phyloP scores from a whole-genome alignment of 1,284 basidiomycete species.

The Mycosarcoma maydis region DNA sequence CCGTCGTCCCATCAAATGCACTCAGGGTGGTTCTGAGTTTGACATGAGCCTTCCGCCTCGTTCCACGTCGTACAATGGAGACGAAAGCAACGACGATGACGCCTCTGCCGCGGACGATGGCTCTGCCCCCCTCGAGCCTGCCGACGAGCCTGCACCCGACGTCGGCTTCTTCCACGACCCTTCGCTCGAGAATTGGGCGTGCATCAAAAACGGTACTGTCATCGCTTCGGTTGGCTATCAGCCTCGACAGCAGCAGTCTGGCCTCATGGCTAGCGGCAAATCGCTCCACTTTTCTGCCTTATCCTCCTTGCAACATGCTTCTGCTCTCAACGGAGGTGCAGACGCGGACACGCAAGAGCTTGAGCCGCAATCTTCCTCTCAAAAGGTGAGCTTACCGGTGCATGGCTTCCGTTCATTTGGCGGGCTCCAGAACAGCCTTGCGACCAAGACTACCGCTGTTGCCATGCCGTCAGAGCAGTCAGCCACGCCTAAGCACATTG shows the following conservation, averaged over 20 bases:
- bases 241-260: conserved; percentile 41
- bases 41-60: conserved; percentile 56
- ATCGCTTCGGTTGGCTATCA: conserved; percentile 34
- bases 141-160: conserved; percentile 39
- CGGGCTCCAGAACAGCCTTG: conserved; percentile 42
- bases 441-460: conserved; percentile 9
- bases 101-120: conserved; percentile 25
- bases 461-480: background rate
- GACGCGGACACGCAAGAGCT: conserved; percentile 3
- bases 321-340: conserved; percentile 10
- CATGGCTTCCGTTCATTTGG: conserved; percentile 60
- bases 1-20: conserved; percentile 57
- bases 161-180: conserved; percentile 36
- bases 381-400: conserved; percentile 48
- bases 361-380: conserved; percentile 5
- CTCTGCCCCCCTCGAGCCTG: conserved; percentile 6
- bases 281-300: conserved; percentile 47
- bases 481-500: background rate
- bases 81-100: conserved; percentile 31
- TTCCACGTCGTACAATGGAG: conserved; percentile 35
- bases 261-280: conserved; percentile 45
- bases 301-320: conserved; percentile 32
- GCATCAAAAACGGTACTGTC: conserved; percentile 52
- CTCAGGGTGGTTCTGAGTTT: conserved; percentile 50
- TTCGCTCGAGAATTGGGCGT: conserved; percentile 47